Base-by-base conservation (phyloP, 192 early-diverging fungal genomes). In the Podochytrium sp. region DNA sequence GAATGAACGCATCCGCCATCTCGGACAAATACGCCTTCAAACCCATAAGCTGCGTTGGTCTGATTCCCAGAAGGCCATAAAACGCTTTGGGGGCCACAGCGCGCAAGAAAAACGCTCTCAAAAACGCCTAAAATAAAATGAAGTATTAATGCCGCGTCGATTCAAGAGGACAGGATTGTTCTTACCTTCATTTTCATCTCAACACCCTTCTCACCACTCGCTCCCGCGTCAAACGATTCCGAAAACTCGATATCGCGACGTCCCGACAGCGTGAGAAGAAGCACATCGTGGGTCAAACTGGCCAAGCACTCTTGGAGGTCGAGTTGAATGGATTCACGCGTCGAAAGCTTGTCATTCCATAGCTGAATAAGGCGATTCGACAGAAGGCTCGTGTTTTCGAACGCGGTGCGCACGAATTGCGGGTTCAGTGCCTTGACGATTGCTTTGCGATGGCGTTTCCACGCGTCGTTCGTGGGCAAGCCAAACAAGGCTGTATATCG, bases 401-500 rank as follows among this genome's bases (percentile, higher is more conserved):
- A 47, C 20, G 43, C 43, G 7, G 7, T 47, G 43, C 43, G 43
- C 7, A 62, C 60, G 27, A 62, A 62, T 29, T 10, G 60, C 6
- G 60, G 60, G 1, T 35, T 35, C 18, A 62, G 2, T 14, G 12
- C 60, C 0, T 14, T 29, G 60, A 39, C 38, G 30, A 62, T 62
- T 2, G 60, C 60, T 62, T 62, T 62, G 16, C 60, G 10, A 27
- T 62, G 60, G 16, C 18, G 6, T 62, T 39, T 62, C 60, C 60
- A 62, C 2, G 30, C 7, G 29, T 14, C 20, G 2, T 29, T 38
- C 27, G 60, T 62, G 34, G 60, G 7, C 60, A 62, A 37, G 12
- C 60, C 60, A 29, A 62, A 33, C 16, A 62, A 62, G 12, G 60
- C 60, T 62, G 38, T 10, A n/a, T n/a, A n/a, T n/a, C n/a, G n/a